These are phyloP conservation scores for Aegilops umbellulata DNA, from an alignment of 176 grass and related monocot species.

Conservation along the genomic window DNA sequence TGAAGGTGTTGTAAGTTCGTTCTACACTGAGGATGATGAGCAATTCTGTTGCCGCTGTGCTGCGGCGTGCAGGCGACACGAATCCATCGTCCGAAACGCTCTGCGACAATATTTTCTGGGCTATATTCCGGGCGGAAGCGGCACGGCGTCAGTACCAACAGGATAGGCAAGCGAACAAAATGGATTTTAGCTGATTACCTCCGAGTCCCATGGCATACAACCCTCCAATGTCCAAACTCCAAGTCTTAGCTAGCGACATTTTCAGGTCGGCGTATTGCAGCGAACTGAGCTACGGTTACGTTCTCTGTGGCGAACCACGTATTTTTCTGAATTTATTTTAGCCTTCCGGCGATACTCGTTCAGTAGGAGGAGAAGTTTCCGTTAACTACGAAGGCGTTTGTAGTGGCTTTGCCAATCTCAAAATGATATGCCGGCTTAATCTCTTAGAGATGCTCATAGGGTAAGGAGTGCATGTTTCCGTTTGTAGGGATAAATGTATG, in stretches of 20 bases:
- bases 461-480: no score
- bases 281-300: no score
- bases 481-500: no score
- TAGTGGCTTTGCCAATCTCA: no score
- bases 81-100: not conserved
- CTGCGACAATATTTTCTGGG: not conserved
- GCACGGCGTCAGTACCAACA: not conserved
- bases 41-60: not conserved
- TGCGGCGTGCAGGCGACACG: not conserved
- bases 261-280: not conserved
- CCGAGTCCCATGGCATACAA: not conserved
- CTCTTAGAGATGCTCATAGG: no score
- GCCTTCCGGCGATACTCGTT: no score
- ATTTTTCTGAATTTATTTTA: no score
- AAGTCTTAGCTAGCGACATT: not conserved
- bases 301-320: no score
- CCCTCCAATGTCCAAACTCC: not conserved
- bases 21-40: not conserved
- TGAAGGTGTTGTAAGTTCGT: not conserved
- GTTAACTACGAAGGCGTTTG: no score
- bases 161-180: constrained; percentile 9
- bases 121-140: not conserved
- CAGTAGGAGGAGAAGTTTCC: no score
- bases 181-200: not conserved
- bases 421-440: no score